Evolutionary conservation across 2,329 filamentous ascomycete genomes (phyloP).

Genomic region (Cordyceps tenuipes): DNA sequence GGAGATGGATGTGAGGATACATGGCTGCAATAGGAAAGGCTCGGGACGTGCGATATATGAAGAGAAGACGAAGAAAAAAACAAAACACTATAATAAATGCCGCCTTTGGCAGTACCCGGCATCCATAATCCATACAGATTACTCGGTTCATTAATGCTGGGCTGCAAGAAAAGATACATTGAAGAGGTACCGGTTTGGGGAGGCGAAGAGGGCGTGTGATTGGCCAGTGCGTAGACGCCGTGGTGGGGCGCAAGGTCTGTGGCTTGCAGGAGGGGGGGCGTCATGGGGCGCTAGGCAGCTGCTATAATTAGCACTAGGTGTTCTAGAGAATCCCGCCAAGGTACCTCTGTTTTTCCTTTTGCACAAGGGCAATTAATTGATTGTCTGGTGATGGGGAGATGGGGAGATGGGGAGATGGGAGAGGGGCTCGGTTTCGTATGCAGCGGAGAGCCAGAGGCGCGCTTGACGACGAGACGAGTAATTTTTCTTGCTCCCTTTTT

Average conservation of each 20-base stretch:
- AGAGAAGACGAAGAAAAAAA: background rate
- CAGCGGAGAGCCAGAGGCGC: background rate
- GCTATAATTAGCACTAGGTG: conserved; percentile 1
- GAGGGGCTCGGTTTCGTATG: background rate
- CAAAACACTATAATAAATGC: background rate
- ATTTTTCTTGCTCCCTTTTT: no score
- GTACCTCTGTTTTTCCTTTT: background rate
- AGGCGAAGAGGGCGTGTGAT: background rate
- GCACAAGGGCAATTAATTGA: background rate
- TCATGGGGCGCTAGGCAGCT: background rate
- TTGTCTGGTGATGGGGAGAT: background rate
- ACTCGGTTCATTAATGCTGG: background rate
- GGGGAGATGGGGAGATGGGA: no score
- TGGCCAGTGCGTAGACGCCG: conserved; percentile 1
- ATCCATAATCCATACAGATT: no score
- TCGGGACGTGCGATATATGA: background rate
- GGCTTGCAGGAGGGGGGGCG: conserved; percentile 5
- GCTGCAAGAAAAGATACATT: background rate
- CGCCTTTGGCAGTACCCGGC: no score
- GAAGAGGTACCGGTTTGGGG: background rate
- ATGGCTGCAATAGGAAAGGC: background rate
- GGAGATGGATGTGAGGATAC: no score
- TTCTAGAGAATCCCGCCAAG: background rate
- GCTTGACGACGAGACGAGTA: background rate
- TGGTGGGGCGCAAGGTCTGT: background rate